phyloP scores from a whole-genome alignment of 2,329 filamentous ascomycete genomes.

The Chaetomiaceae sp. region DNA sequence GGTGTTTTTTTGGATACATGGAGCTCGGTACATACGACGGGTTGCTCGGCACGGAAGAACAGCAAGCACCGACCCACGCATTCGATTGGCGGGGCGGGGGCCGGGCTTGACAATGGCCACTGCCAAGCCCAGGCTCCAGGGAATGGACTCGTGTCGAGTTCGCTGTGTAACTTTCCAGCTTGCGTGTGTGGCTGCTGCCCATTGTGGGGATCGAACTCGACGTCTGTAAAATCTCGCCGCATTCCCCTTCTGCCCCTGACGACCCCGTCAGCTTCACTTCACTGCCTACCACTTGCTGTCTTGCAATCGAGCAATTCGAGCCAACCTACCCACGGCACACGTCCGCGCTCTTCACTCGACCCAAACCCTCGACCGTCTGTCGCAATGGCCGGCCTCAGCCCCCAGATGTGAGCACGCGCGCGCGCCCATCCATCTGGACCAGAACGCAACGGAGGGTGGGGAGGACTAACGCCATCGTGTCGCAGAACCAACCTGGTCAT shows the following conservation, averaged over 20 bases:
- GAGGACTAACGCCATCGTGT: constrained; percentile 20
- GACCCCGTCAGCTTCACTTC: neutral
- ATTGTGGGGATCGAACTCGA: constrained; percentile 7
- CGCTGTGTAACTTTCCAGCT: no score
- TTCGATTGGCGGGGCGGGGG: no score
- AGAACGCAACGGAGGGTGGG: neutral
- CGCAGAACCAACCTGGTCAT: constrained; percentile 83
- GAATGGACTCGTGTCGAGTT: no score
- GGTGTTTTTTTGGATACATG: no score
- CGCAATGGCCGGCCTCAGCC: constrained; percentile 56
- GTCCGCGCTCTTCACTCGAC: neutral
- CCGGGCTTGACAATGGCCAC: no score
- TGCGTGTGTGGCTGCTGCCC: constrained; percentile 5
- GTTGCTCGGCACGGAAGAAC: no score
- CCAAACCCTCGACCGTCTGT: neutral
- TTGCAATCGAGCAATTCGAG: neutral
- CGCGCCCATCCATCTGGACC: neutral
- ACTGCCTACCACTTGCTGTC: neutral
- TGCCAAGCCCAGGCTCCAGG: no score
- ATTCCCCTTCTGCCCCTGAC: constrained; percentile 2
- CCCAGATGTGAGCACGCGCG: constrained; percentile 49
- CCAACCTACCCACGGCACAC: neutral
- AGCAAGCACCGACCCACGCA: no score
- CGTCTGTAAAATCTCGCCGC: constrained; percentile 1
- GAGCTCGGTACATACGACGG: no score